These are phyloP conservation scores for Pulveroboletus sp. DNA, from an alignment of 768 basidiomycete species.

Conservation along the genomic window DNA sequence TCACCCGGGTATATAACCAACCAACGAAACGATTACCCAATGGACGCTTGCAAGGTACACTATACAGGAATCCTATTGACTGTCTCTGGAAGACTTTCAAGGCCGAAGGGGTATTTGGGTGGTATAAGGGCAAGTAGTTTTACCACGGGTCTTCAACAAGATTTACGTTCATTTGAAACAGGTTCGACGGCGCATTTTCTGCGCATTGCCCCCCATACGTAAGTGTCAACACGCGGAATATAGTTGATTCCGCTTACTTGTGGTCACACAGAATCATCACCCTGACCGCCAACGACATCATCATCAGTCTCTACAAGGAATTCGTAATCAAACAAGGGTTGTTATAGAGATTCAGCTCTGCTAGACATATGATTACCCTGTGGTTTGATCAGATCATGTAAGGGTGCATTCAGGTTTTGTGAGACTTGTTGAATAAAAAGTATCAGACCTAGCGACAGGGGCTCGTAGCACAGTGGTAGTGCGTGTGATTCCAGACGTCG, in stretches of 20 bases:
- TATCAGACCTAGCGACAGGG: background rate
- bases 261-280: constrained; percentile 67
- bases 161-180: constrained; percentile 24
- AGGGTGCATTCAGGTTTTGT: too few relatives aligned
- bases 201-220: constrained; percentile 91
- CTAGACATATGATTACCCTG: background rate
- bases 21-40: constrained; percentile 67
- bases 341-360: constrained; percentile 4
- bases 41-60: constrained; percentile 64
- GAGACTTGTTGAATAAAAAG: too few relatives aligned
- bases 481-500: constrained; percentile 29
- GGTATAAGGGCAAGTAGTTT: constrained; percentile 77
- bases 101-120: constrained; percentile 85
- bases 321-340: constrained; percentile 8
- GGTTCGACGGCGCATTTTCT: constrained; percentile 93
- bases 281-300: constrained; percentile 81
- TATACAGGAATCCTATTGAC: constrained; percentile 91
- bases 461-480: constrained; percentile 31
- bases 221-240: constrained; percentile 24
- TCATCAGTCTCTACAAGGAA: constrained; percentile 62
- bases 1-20: constrained; percentile 97
- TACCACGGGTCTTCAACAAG: background rate
- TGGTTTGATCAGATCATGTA: background rate
- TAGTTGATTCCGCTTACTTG: background rate
- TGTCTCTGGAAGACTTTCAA: constrained; percentile 95